A percentile compares a stretch with the other conserved stretches of the same genome.
These are phyloP conservation scores for Coleophoma cylindrospora DNA, from an alignment of 2,329 filamentous ascomycete species.

Conservation along the genomic window DNA sequence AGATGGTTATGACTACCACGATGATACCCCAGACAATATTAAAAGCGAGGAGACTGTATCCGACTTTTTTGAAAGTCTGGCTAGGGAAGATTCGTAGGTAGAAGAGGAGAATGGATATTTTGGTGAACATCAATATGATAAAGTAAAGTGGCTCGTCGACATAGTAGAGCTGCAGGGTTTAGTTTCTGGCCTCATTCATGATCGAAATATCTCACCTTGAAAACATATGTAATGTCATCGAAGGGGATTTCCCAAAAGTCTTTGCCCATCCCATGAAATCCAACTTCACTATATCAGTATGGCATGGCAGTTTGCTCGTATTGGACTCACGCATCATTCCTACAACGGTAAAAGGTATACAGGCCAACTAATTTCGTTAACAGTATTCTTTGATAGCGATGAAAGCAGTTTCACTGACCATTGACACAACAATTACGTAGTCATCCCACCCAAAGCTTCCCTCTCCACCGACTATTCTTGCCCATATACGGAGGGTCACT, in stretches of 20 bases:
- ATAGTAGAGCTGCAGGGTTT: constrained; percentile 32
- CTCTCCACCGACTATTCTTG: neutral
- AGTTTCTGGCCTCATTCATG: neutral
- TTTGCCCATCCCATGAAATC: neutral
- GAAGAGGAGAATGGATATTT: constrained; percentile 48
- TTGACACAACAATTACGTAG: constrained; percentile 25
- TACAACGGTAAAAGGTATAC: neutral
- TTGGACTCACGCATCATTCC: neutral
- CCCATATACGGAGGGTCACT: constrained; percentile 20
- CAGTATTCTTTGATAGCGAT: neutral
- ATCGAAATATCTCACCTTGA: constrained; percentile 6
- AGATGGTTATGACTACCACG: constrained; percentile 32
- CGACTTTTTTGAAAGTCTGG: constrained; percentile 29
- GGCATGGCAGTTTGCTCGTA: neutral
- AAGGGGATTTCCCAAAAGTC: neutral
- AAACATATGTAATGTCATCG: constrained; percentile 36
- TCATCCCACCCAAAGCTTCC: constrained; percentile 24
- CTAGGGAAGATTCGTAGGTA: constrained; percentile 49
- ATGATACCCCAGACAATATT: constrained; percentile 32
- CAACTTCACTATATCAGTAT: constrained; percentile 22
- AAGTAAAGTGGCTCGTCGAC: constrained; percentile 41
- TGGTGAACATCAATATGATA: constrained; percentile 37
- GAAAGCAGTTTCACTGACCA: neutral
- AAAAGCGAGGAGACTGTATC: constrained; percentile 37
- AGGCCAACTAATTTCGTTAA: neutral